Evolutionary conservation across 129 eudicot species (phyloP), one percentile per base, ranked within the genome.

Genomic region (Heracleum sosnowskyi): DNA sequence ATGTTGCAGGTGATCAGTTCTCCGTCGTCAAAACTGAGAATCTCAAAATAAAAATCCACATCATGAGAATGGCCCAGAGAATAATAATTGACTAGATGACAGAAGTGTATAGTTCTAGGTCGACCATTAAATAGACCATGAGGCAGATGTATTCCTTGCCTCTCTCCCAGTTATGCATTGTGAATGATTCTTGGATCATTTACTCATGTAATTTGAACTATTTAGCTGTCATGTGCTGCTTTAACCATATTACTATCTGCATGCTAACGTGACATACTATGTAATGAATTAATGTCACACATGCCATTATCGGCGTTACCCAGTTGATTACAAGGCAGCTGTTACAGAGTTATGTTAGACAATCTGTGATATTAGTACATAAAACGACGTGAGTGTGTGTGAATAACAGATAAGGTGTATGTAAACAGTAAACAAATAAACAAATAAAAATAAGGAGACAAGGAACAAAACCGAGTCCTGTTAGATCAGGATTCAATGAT

Each of bases 301-400:
- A 90, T 94, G 92, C 80, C 99, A 95, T 57, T 89, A 80, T 79
- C 86, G 84, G 71, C 60, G 81, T 69, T 83, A 90, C 84, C 92
- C 94, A 7, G 81, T 42, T n/a, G 99, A 92, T 69, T 95, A 92
- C 89, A 87, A 81, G 78, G 86, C 84, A 57, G 96, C 92, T 34
- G 97, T 95, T 78, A 81, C 88, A 26, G 89, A 91, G 64, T 90
- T 95, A 69, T n/a, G n/a, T n/a, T n/a, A n/a, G n/a, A n/a, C n/a
- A n/a, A n/a, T n/a, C n/a, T n/a, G n/a, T n/a, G n/a, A n/a, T n/a
- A n/a, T n/a, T n/a, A n/a, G n/a, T n/a, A n/a, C n/a, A n/a, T n/a
- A n/a, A n/a, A n/a, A n/a, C n/a, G n/a, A n/a, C n/a, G n/a, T n/a
- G n/a, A n/a, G n/a, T n/a, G n/a, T n/a, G n/a, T n/a, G n/a, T n/a